These are phyloP conservation scores for Fusarium longipes DNA, from an alignment of 2,329 filamentous ascomycete genomes.

Conservation along the genomic window DNA sequence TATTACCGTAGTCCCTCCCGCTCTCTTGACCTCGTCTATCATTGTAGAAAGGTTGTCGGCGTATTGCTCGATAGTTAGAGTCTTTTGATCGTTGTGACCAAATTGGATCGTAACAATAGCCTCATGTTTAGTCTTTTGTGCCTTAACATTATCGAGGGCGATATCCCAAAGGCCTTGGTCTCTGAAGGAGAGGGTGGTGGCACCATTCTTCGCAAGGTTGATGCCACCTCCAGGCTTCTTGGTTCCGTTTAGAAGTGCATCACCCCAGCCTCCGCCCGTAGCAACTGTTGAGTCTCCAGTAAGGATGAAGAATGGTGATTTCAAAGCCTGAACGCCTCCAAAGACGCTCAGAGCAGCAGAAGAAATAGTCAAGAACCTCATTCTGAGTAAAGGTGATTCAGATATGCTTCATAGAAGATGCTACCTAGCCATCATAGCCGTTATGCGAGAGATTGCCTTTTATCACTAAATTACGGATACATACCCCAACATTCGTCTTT, in stretches of 20 bases:
- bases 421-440: fast-evolving
- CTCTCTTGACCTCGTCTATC: conserved; percentile 3
- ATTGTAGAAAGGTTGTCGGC: conserved; percentile 9
- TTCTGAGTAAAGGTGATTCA: neutral
- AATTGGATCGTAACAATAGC: conserved; percentile 22
- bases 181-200: conserved; percentile 20
- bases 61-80: conserved; percentile 18
- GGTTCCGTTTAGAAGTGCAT: conserved; percentile 6
- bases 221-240: conserved; percentile 1
- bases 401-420: neutral
- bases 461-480: neutral
- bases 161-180: conserved; percentile 1
- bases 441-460: neutral
- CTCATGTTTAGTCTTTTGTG: neutral
- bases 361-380: neutral
- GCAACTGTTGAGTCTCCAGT: conserved; percentile 24
- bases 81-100: conserved; percentile 21
- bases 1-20: conserved; percentile 19
- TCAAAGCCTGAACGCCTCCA: neutral
- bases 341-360: neutral
- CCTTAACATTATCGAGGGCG: neutral
- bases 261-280: conserved; percentile 3
- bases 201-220: conserved; percentile 20
- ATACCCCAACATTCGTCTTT: neutral
- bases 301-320: conserved; percentile 14